phyloP scores from a whole-genome alignment of 805 yeast species.

The Lipomyces sp. region DNA sequence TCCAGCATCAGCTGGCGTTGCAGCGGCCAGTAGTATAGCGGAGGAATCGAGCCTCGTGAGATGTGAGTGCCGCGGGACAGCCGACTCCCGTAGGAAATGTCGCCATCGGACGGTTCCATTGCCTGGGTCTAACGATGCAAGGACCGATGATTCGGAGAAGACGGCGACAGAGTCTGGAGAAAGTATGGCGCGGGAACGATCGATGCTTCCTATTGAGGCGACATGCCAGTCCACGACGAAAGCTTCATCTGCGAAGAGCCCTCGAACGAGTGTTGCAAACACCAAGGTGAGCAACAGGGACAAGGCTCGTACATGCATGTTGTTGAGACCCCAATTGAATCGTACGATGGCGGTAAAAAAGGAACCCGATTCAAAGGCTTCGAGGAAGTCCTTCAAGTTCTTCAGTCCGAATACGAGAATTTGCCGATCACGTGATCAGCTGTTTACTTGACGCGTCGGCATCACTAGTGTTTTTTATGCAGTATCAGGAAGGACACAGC shows the following conservation, averaged over 20 bases:
- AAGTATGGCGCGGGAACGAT: slow-evolving; percentile 18
- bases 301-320: not conserved
- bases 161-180: slow-evolving; percentile 35
- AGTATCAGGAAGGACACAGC: no score
- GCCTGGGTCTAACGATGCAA: slow-evolving; percentile 38
- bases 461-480: not conserved
- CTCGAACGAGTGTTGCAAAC: slow-evolving; percentile 25
- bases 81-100: slow-evolving; percentile 19
- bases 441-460: not conserved
- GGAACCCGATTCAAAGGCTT: not conserved
- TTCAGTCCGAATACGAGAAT: not conserved
- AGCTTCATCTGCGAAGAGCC: slow-evolving; percentile 47
- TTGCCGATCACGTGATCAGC: not conserved
- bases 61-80: slow-evolving; percentile 16
- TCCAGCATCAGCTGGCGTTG: slow-evolving; percentile 19
- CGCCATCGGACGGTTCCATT: slow-evolving; percentile 45
- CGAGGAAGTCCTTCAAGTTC: not conserved
- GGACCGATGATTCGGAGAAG: slow-evolving; percentile 37
- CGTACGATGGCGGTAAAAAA: not conserved
- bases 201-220: slow-evolving; percentile 40
- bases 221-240: slow-evolving; percentile 45
- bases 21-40: slow-evolving; percentile 24
- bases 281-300: slow-evolving; percentile 5
- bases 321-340: not conserved
- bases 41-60: slow-evolving; percentile 3